Evolutionary conservation across 2,329 filamentous ascomycete species (phyloP).

Genomic region (Lecanicillium sp.): DNA sequence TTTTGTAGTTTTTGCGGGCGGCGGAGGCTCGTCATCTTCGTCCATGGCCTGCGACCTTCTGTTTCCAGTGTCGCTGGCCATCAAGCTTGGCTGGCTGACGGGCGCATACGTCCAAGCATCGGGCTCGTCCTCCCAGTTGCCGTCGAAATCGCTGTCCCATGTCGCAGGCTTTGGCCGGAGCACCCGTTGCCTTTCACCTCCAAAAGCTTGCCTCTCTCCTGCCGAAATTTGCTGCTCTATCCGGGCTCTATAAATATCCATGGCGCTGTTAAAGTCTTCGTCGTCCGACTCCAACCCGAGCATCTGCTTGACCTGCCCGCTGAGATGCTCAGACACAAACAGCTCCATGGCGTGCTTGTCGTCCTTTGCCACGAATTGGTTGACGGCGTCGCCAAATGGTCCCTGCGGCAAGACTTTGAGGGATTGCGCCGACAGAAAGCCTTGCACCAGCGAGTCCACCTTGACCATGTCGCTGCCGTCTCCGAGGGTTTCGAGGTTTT

Average conservation of each 20-base stretch:
- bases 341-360: conserved; percentile 87
- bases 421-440: conserved; percentile 80
- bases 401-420: conserved; percentile 90
- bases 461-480: conserved; percentile 60
- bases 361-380: conserved; percentile 88
- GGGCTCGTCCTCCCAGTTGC: conserved; percentile 74
- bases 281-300: conserved; percentile 58
- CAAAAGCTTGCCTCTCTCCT: conserved; percentile 39
- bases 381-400: conserved; percentile 85
- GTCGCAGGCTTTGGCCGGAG: conserved; percentile 68
- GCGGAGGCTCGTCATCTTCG: conserved; percentile 39
- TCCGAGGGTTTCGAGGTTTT: conserved; percentile 49
- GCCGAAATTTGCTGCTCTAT: conserved; percentile 65
- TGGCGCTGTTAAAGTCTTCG: conserved; percentile 60
- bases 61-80: conserved; percentile 12
- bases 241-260: conserved; percentile 63
- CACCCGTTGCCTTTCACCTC: conserved; percentile 29
- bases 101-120: conserved; percentile 40
- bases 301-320: conserved; percentile 63
- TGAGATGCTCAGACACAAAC: conserved; percentile 66
- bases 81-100: conserved; percentile 8
- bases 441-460: conserved; percentile 80
- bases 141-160: conserved; percentile 89
- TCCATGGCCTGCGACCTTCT: conserved; percentile 17
- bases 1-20: conserved; percentile 24